Conservation (phyloP, 768 basidiomycete genomes). For the Cubamyces lactineus region DNA sequence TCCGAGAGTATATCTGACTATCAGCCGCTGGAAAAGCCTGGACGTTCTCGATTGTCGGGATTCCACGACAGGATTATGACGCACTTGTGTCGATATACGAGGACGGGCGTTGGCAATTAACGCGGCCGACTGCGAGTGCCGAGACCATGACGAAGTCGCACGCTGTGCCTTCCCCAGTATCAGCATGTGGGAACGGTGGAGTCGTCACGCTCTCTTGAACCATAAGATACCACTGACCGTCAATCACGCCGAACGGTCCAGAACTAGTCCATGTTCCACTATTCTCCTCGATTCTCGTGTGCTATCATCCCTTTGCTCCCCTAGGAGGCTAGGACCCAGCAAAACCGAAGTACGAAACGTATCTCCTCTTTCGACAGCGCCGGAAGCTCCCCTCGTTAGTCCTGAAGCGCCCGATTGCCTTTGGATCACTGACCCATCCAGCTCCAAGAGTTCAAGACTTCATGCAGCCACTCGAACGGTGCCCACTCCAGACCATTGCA, state of each 20-base stretch:
- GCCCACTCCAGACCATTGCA: too few species aligned
- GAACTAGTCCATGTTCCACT: not conserved
- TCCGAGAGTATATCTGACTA: constrained; percentile 19
- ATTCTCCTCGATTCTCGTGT: not conserved
- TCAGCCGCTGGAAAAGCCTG: constrained; percentile 14
- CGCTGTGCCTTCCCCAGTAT: constrained; percentile 13
- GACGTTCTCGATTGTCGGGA: constrained; percentile 5
- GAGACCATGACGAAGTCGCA: constrained; percentile 20
- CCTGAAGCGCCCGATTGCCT: too few species aligned
- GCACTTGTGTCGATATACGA: constrained; percentile 5
- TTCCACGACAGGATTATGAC: constrained; percentile 16
- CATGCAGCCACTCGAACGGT: too few species aligned
- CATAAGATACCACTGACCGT: not conserved
- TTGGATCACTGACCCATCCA: too few species aligned
- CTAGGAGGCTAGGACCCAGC: too few species aligned
- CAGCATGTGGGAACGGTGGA: constrained; percentile 26
- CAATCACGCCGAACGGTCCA: constrained; percentile 12
- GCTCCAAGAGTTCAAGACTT: too few species aligned
- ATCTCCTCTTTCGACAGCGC: not conserved
- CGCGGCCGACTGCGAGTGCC: constrained; percentile 12
- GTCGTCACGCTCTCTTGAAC: constrained; percentile 18
- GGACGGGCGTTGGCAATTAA: not conserved
- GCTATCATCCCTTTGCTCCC: too few species aligned
- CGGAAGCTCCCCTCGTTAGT: not conserved
- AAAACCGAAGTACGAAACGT: not conserved